Evolutionary conservation across 192 early-diverging fungal species (phyloP).

Genomic region (Coemansia sp.): DNA sequence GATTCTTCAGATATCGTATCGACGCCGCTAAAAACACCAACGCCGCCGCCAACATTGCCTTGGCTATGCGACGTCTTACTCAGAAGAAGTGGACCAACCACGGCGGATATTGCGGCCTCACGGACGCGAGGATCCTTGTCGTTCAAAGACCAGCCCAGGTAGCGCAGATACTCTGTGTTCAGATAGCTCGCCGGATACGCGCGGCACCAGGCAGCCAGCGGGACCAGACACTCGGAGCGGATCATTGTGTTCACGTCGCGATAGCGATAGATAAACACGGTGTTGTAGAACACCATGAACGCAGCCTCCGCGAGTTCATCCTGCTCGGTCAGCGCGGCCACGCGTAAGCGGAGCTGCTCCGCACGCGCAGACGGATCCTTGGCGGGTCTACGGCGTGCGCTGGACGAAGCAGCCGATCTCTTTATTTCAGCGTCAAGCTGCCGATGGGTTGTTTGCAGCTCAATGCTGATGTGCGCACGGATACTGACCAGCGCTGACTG

Average conservation of each 20-base stretch:
- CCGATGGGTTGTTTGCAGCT: conserved; percentile 65
- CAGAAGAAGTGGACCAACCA: conserved; percentile 58
- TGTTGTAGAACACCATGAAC: conserved; percentile 74
- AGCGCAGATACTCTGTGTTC: conserved; percentile 73
- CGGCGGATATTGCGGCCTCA: conserved; percentile 66
- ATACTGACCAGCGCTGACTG: conserved; percentile 69
- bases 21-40: conserved; percentile 77
- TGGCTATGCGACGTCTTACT: conserved; percentile 63
- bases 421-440: conserved; percentile 67
- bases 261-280: conserved; percentile 87
- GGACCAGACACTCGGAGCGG: conserved; percentile 78
- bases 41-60: conserved; percentile 67
- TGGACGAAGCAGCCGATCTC: neutral
- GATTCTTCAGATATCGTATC: conserved; percentile 57
- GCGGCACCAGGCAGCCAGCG: conserved; percentile 78
- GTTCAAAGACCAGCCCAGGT: conserved; percentile 84
- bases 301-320: conserved; percentile 61
- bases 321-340: conserved; percentile 56
- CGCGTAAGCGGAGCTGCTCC: conserved; percentile 27
- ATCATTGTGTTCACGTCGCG: conserved; percentile 86
- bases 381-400: neutral
- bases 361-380: conserved; percentile 13
- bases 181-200: conserved; percentile 71
- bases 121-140: conserved; percentile 77
- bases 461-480: conserved; percentile 58